A percentile compares a stretch with the other conserved stretches of the same genome.
Conservation (phyloP, 1,284 basidiomycete genomes). For the Flammula alnicola region DNA sequence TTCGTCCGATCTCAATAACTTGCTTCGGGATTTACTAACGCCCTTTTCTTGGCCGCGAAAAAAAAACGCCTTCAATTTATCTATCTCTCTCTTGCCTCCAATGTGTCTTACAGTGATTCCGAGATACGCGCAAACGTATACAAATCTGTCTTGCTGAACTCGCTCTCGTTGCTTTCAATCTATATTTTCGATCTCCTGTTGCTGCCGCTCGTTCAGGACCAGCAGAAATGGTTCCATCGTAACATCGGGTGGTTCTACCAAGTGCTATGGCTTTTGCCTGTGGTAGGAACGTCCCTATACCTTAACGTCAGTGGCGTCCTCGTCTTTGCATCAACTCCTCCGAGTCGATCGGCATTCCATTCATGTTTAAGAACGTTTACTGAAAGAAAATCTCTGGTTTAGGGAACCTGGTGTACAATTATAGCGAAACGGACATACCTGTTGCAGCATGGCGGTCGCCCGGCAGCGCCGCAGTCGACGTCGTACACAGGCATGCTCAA, state of each 20-base stretch:
- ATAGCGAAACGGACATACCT: conserved; percentile 74
- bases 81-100: too few species aligned
- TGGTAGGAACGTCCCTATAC: conserved; percentile 73
- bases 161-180: conserved; percentile 69
- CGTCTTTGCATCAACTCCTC: conserved; percentile 1
- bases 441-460: conserved; percentile 66
- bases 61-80: too few species aligned
- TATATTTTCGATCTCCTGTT: conserved; percentile 74
- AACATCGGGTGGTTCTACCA: conserved; percentile 79
- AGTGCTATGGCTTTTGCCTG: conserved; percentile 74
- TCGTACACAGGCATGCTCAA: conserved; percentile 76
- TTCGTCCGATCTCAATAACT: too few species aligned
- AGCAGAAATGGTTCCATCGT: conserved; percentile 68
- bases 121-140: conserved; percentile 74
- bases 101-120: conserved; percentile 73
- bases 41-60: too few species aligned
- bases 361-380: too few species aligned
- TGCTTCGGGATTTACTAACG: too few species aligned
- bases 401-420: conserved; percentile 76
- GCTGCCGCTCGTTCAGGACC: conserved; percentile 66
- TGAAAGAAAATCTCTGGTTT: conserved; percentile 11
- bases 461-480: conserved; percentile 48
- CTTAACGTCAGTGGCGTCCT: conserved; percentile 64
- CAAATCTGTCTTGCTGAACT: conserved; percentile 75
- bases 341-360: too few species aligned